Evolutionary conservation across 1,139 yeast species (phyloP), one percentile per base, ranked within the genome.

Genomic region (Arxiozyma bovina): DNA sequence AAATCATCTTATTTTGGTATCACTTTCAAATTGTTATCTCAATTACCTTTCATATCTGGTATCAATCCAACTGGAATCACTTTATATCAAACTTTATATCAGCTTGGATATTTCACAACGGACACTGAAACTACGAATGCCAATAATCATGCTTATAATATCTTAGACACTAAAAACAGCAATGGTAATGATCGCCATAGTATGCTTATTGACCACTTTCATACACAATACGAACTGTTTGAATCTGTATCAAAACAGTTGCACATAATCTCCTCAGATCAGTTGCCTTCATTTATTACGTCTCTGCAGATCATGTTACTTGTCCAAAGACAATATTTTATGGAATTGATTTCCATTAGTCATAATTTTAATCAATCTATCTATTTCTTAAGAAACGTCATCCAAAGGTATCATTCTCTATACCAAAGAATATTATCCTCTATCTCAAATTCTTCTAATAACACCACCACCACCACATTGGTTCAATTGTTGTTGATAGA

Each of bases 351-450:
- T 12, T 68, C 67, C 42, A 63, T 69, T 12, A 62, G 62, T 17
- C 67, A 70, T 12, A 69, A 73, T 50, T 64, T 73, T 5, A 61
- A 68, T 15, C 63, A 63, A 30, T 82, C 85, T 0, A 63, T 81
- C 9, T 54, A 64, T 18, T 72, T 78, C 27, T 63, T 82, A 46
- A 72, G 83, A 54, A 66, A 69, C 30, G 72, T 56, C 45, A 53
- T 58, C 53, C 63, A 54, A 63, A 71, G 56, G 59, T 72, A 53
- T 63, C 40, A 45, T 20, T 30, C 41, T 6, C 18, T 45, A 45
- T 18, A 27, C 20, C n/a, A 45, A 18, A 30, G 11, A 5, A 9
- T 44, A 45, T 43, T n/a, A 25, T 25, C 27, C 1, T 15, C 18
- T 43, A 43, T 43, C 30, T 22, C 45, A 18, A 15, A 15, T 34